Percentiles rank a stretch among this genome's conserved stretches.
Conservation (phyloP, 805 yeast species). For the Ogataea paraovalis region DNA sequence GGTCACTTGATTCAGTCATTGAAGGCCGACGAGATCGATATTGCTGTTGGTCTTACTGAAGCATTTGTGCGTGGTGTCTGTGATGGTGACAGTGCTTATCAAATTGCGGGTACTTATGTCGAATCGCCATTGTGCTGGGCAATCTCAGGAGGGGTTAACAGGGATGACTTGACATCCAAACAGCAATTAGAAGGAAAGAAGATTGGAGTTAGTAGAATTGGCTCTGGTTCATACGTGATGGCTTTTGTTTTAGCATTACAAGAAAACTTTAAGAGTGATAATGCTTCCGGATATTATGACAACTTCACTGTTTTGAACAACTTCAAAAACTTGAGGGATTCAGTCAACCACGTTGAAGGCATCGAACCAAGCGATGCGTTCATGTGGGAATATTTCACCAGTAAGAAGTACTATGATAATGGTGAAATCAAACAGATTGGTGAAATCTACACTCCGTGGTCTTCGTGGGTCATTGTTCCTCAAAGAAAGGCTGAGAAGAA, state of each 20-base stretch:
- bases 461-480: conserved; percentile 82
- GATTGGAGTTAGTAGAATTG: conserved; percentile 83
- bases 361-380: conserved; percentile 67
- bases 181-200: conserved; percentile 51
- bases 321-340: conserved; percentile 72
- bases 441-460: conserved; percentile 93
- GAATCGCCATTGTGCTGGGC: conserved; percentile 89
- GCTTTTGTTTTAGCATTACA: conserved; percentile 75
- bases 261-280: conserved; percentile 37
- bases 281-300: conserved; percentile 41
- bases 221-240: conserved; percentile 91
- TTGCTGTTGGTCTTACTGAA: conserved; percentile 88
- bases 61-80: conserved; percentile 83
- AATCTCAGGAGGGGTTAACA: conserved; percentile 65
- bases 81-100: conserved; percentile 58
- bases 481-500: conserved; percentile 34
- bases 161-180: conserved; percentile 50
- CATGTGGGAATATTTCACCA: conserved; percentile 95
- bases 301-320: conserved; percentile 57
- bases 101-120: conserved; percentile 78
- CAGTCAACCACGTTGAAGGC: conserved; percentile 57
- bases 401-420: conserved; percentile 76
- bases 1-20: conserved; percentile 81
- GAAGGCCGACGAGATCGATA: conserved; percentile 58
- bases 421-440: conserved; percentile 81